These are phyloP conservation scores for Saturnispora gosingensis DNA, from an alignment of 805 yeast genomes.

Conservation along the genomic window DNA sequence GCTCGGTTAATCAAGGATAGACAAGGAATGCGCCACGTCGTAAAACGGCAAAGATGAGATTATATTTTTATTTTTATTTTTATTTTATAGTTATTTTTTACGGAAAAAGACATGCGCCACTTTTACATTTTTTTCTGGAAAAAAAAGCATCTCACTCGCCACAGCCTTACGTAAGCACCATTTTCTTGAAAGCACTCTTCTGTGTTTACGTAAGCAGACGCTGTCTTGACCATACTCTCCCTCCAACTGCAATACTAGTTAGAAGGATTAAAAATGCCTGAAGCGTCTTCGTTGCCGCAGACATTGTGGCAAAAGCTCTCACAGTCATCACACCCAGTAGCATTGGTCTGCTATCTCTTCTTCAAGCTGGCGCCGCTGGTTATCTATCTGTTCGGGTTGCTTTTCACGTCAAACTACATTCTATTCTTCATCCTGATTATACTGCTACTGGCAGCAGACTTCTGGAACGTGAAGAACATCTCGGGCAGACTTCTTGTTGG, in stretches of 20 bases:
- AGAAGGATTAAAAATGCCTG: neutral
- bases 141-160: neutral
- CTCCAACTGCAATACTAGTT: neutral
- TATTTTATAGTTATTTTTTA: too few relatives aligned
- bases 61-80: neutral
- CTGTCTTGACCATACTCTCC: neutral
- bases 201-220: neutral
- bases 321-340: conserved; percentile 80
- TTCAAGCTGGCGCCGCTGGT: conserved; percentile 56
- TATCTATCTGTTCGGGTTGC: conserved; percentile 60
- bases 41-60: neutral
- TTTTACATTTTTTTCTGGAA: too few relatives aligned
- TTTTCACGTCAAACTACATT: conserved; percentile 58
- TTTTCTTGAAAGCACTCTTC: neutral
- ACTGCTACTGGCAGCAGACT: conserved; percentile 75
- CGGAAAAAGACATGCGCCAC: neutral
- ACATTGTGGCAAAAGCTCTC: conserved; percentile 39
- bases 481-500: conserved; percentile 88
- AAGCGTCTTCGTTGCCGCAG: conserved; percentile 14
- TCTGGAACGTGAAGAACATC: conserved; percentile 88
- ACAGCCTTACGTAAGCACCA: neutral
- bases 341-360: conserved; percentile 52
- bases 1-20: neutral
- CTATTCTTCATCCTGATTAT: conserved; percentile 73
- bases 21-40: neutral